Evolutionary conservation across 2,329 filamentous ascomycete genomes (phyloP).

Genomic region (Stemphylium lycopersici): DNA sequence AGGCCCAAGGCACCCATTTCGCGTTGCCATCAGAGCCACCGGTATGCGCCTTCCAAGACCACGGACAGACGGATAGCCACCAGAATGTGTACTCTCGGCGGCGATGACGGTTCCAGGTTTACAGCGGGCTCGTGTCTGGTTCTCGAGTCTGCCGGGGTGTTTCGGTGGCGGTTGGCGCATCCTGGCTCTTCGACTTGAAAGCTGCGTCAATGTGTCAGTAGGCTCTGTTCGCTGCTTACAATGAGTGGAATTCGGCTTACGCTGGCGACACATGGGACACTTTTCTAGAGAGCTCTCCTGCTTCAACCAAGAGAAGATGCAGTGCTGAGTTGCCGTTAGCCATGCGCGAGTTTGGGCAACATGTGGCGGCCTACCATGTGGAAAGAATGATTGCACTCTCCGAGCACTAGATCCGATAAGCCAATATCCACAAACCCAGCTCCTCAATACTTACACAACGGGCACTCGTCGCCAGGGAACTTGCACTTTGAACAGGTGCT

Average conservation of each 20-base stretch:
- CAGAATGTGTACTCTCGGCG: background rate
- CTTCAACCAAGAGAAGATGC: constrained; percentile 93
- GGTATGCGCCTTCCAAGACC: background rate
- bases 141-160: constrained; percentile 20
- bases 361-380: constrained; percentile 72
- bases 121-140: constrained; percentile 29
- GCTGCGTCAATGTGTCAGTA: constrained; percentile 33
- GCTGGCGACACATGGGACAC: constrained; percentile 97
- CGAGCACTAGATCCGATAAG: constrained; percentile 69
- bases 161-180: constrained; percentile 28
- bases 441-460: constrained; percentile 69
- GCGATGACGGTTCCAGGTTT: background rate
- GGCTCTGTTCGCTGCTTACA: background rate
- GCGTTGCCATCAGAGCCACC: background rate
- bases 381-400: constrained; percentile 96
- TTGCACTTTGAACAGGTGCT: constrained; percentile 98
- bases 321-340: constrained; percentile 69
- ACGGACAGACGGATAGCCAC: background rate
- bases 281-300: constrained; percentile 92
- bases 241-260: constrained; percentile 60
- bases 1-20: background rate
- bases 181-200: constrained; percentile 49
- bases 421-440: background rate
- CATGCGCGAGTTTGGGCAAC: background rate
- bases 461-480: constrained; percentile 95